Percentiles rank a stretch among this genome's conserved stretches.
These are phyloP conservation scores for Pinus taeda DNA, from an alignment of 75 land plant species.

Conservation along the genomic window DNA sequence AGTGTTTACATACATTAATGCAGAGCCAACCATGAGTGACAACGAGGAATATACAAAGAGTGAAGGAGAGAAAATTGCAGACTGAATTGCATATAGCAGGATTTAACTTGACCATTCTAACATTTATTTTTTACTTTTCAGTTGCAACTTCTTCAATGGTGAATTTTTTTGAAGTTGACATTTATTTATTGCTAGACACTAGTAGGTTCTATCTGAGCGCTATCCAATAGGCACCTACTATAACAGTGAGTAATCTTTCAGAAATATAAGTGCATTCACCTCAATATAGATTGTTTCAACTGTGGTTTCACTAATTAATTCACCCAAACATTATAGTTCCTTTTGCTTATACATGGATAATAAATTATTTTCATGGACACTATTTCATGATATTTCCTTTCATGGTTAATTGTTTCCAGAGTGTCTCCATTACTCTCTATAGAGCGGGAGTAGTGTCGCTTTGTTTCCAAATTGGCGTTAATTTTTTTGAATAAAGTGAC, in stretches of 20 bases:
- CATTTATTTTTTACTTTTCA: background rate
- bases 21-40: slow-evolving; percentile 25
- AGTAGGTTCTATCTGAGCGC: too few relatives aligned
- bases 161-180: background rate
- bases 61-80: background rate
- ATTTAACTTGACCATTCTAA: background rate
- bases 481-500: too few relatives aligned
- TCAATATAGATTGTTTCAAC: too few relatives aligned
- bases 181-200: too few relatives aligned
- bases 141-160: background rate
- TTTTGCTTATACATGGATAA: background rate
- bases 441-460: background rate
- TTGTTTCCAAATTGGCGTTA: background rate
- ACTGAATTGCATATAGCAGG: background rate
- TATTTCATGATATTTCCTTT: background rate
- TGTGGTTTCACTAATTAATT: background rate
- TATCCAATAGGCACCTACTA: background rate
- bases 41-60: slow-evolving; percentile 5
- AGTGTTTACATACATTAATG: slow-evolving; percentile 21
- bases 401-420: background rate
- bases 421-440: background rate
- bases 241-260: background rate
- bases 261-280: background rate
- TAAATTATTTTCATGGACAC: background rate
- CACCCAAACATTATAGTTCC: background rate